These are phyloP conservation scores for Lactarius hengduanensis DNA, from an alignment of 768 basidiomycete species.

Conservation along the genomic window DNA sequence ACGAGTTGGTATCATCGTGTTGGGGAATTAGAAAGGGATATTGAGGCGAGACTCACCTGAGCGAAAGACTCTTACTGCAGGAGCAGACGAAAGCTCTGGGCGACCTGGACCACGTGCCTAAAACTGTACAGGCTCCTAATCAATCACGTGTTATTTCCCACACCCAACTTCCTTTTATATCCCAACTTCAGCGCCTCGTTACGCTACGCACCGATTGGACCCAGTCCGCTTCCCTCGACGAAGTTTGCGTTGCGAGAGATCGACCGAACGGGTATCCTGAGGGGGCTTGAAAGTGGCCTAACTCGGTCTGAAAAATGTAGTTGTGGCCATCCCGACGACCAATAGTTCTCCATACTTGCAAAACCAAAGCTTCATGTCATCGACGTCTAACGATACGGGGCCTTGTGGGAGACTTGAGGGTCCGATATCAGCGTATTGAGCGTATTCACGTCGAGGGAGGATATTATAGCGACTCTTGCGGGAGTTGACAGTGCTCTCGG, in stretches of 20 bases:
- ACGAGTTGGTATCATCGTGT: constrained; percentile 36
- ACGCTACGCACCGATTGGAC: too few relatives aligned
- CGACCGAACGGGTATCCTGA: background rate
- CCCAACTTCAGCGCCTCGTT: too few relatives aligned
- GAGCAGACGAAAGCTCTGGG: background rate
- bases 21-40: background rate
- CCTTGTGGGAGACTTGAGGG: background rate
- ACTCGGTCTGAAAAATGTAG: background rate
- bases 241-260: background rate
- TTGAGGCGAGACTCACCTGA: constrained; percentile 11
- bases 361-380: background rate
- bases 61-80: too few relatives aligned
- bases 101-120: constrained; percentile 10
- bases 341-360: background rate
- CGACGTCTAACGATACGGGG: background rate
- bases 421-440: background rate
- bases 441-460: background rate
- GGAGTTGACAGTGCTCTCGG: background rate
- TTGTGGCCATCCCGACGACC: background rate
- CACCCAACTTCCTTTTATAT: too few relatives aligned
- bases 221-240: background rate
- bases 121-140: constrained; percentile 24
- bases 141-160: too few relatives aligned
- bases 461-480: background rate
- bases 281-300: background rate